Evolutionary conservation across 768 basidiomycete species (phyloP).

Genomic region (Suillus decipiens): DNA sequence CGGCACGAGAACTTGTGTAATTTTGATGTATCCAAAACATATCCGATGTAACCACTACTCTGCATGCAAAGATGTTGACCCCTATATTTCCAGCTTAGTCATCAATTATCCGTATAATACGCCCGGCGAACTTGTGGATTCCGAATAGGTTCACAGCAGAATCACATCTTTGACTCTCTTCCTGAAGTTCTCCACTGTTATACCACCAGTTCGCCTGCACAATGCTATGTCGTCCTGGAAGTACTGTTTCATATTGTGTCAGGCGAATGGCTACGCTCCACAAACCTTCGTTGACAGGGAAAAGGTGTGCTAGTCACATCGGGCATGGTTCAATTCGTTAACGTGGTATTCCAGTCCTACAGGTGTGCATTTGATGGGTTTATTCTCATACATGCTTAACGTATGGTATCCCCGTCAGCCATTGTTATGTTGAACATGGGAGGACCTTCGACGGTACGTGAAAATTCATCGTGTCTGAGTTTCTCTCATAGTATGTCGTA

Average conservation of each 20-base stretch:
- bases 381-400: conserved; percentile 16
- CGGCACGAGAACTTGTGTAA: background rate
- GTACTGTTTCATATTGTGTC: conserved; percentile 26
- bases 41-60: background rate
- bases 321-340: conserved; percentile 13
- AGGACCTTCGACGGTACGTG: conserved; percentile 84
- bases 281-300: conserved; percentile 38
- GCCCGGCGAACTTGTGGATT: background rate
- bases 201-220: background rate
- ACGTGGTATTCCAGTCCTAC: conserved; percentile 51
- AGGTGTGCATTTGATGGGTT: conserved; percentile 40
- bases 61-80: background rate
- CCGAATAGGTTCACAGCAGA: background rate
- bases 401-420: conserved; percentile 44
- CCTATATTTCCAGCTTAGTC: background rate
- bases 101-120: background rate
- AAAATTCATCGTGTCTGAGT: conserved; percentile 5
- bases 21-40: background rate
- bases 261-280: conserved; percentile 48
- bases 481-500: conserved; percentile 6
- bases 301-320: conserved; percentile 40
- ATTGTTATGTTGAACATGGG: conserved; percentile 99
- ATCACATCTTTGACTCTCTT: background rate
- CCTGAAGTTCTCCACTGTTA: too few relatives aligned
- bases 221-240: conserved; percentile 34